A percentile compares a stretch with the other conserved stretches of the same genome.
phyloP scores from a whole-genome alignment of 2,329 filamentous ascomycete species.

The Aspergillus texensis region DNA sequence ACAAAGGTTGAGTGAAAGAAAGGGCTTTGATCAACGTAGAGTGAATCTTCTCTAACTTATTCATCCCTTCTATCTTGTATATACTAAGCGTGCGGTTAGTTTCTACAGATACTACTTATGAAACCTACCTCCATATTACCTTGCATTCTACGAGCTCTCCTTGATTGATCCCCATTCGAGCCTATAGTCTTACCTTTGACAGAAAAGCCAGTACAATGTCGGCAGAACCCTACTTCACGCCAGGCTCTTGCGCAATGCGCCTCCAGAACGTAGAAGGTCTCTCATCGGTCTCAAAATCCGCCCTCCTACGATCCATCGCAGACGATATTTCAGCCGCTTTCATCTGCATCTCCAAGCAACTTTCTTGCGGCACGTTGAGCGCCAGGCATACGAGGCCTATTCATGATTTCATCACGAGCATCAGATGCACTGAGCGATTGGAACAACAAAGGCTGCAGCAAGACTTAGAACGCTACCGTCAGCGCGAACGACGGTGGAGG shows the following conservation, averaged over 20 bases:
- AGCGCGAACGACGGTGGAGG: slow-evolving; percentile 19
- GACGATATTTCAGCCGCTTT: slow-evolving; percentile 35
- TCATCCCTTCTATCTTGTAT: background rate
- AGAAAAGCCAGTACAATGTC: background rate
- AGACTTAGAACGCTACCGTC: slow-evolving; percentile 20
- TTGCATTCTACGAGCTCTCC: background rate
- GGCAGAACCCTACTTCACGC: slow-evolving; percentile 4
- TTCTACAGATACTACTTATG: background rate
- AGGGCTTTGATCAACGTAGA: background rate
- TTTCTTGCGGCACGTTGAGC: slow-evolving; percentile 27
- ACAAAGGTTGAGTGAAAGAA: background rate
- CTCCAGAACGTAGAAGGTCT: slow-evolving; percentile 27
- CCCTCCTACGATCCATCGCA: slow-evolving; percentile 30
- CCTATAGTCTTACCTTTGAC: background rate
- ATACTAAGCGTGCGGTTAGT: background rate
- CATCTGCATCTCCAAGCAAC: slow-evolving; percentile 30
- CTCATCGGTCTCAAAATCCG: slow-evolving; percentile 22
- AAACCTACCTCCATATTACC: background rate
- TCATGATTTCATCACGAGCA: slow-evolving; percentile 29
- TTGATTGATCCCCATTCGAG: background rate
- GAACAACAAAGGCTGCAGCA: slow-evolving; percentile 23
- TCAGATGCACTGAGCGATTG: slow-evolving; percentile 24
- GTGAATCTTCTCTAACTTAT: background rate
- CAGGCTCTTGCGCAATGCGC: slow-evolving; percentile 12
- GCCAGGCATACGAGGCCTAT: slow-evolving; percentile 27